A percentile compares a stretch with the other conserved stretches of the same genome.
These are phyloP conservation scores for Suillus bovinus DNA, from an alignment of 768 basidiomycete species.

Conservation along the genomic window DNA sequence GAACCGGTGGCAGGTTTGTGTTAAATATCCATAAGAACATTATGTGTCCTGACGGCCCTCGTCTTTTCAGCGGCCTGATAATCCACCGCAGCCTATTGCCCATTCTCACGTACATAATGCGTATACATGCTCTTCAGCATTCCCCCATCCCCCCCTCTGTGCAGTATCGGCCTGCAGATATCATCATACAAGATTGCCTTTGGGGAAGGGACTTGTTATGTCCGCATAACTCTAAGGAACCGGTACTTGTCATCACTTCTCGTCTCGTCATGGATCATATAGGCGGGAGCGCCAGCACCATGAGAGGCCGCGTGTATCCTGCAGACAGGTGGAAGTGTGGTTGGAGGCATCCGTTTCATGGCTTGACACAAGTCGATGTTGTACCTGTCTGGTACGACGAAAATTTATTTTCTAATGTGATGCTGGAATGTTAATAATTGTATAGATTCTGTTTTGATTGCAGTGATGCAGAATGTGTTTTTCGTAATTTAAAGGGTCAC, in stretches of 20 bases:
- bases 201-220: conserved; percentile 41
- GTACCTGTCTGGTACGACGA: no score
- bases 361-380: conserved; percentile 36
- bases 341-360: conserved; percentile 49
- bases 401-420: no score
- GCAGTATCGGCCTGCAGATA: conserved; percentile 36
- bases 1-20: conserved; percentile 41
- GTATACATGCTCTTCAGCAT: conserved; percentile 29
- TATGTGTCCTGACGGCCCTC: not conserved
- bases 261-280: conserved; percentile 45
- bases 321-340: conserved; percentile 43
- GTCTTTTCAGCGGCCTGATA: conserved; percentile 38
- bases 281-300: conserved; percentile 39
- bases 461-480: no score
- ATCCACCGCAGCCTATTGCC: conserved; percentile 38
- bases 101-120: conserved; percentile 34
- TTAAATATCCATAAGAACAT: not conserved
- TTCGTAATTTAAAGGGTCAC: no score
- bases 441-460: no score
- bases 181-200: conserved; percentile 45
- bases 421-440: no score
- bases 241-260: conserved; percentile 40
- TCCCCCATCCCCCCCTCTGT: conserved; percentile 31
- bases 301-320: conserved; percentile 29
- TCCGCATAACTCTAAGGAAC: conserved; percentile 25